These are phyloP conservation scores for Tetraselmis chui DNA, from an alignment of 139 green algal genomes.

Conservation along the genomic window DNA sequence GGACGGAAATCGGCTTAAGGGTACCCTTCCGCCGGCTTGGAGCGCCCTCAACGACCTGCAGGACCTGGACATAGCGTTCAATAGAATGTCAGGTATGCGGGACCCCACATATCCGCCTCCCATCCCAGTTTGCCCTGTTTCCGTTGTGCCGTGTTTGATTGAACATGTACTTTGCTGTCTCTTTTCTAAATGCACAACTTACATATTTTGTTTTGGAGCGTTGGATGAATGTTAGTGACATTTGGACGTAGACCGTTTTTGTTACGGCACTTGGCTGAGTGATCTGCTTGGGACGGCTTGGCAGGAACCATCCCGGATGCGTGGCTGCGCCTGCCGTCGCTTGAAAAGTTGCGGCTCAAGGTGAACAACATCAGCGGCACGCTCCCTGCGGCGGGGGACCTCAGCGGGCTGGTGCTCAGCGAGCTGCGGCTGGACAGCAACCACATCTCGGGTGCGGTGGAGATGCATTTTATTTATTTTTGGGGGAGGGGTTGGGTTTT, in stretches of 20 bases:
- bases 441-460: neutral
- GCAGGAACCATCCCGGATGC: neutral
- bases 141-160: neutral
- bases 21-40: neutral
- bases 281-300: too few species aligned
- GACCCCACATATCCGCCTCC: too few species aligned
- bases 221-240: neutral
- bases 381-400: neutral
- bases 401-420: neutral
- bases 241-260: neutral
- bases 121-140: too few species aligned
- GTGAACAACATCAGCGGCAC: neutral
- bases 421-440: neutral
- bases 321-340: neutral
- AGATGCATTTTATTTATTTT: neutral
- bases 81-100: neutral
- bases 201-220: neutral
- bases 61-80: neutral
- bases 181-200: too few species aligned
- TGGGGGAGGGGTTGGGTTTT: neutral
- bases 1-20: neutral
- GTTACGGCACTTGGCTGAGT: neutral
- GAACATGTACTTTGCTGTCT: neutral
- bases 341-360: neutral
- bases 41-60: neutral